phyloP scores from a whole-genome alignment of 2,329 filamentous ascomycete genomes.

The Torrubiella hemipterigena region DNA sequence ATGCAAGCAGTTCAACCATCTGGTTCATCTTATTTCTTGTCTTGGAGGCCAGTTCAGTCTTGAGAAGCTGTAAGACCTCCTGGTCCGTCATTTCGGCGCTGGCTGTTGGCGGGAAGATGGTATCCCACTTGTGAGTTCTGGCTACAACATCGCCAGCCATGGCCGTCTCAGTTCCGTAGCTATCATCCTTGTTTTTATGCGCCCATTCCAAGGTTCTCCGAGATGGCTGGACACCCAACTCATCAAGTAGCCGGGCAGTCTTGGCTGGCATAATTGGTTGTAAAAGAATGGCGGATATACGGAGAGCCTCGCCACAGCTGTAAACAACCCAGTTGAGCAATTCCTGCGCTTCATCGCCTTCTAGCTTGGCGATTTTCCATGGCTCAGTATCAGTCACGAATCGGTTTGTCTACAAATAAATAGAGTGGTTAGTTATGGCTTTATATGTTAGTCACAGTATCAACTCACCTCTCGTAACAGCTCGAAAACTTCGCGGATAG shows the following conservation, averaged over 20 bases:
- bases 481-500: conserved; percentile 52
- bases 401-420: conserved; percentile 26
- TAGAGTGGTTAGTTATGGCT: conserved; percentile 8
- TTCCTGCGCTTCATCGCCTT: conserved; percentile 18
- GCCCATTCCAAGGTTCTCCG: conserved; percentile 54
- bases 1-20: conserved; percentile 14
- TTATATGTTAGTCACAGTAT: neutral
- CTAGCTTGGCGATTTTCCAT: conserved; percentile 46
- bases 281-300: conserved; percentile 70
- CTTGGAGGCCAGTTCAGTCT: conserved; percentile 8
- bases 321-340: conserved; percentile 53
- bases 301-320: conserved; percentile 60
- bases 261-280: conserved; percentile 87
- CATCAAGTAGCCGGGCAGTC: conserved; percentile 58
- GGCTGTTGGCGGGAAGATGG: conserved; percentile 38
- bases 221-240: conserved; percentile 56
- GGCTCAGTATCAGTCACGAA: conserved; percentile 50
- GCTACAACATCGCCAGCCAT: conserved; percentile 13
- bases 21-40: conserved; percentile 16
- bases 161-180: conserved; percentile 46
- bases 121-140: conserved; percentile 23
- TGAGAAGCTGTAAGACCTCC: conserved; percentile 10
- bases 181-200: conserved; percentile 47
- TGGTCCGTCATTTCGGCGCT: conserved; percentile 13
- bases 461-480: conserved; percentile 43